Conservation (phyloP, 345 rosid species). For the Corymbia maculata region DNA sequence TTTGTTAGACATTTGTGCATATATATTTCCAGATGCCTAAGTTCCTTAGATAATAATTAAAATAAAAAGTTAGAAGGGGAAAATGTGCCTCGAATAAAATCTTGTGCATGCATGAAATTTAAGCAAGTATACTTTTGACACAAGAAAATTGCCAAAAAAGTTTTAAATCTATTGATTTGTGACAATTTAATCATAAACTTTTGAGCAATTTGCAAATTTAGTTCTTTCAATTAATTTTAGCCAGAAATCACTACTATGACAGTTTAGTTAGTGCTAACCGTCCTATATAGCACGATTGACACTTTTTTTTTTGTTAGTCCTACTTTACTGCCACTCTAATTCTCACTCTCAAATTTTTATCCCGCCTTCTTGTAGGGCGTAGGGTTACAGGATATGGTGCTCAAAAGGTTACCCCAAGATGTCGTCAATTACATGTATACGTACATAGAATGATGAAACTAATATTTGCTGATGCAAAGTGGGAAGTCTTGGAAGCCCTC, state of each 20-base stretch:
- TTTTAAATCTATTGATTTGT: accelerated
- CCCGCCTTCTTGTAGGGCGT: too few species aligned
- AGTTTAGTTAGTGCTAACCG: neutral
- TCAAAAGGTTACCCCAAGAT: neutral
- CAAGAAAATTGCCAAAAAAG: too few species aligned
- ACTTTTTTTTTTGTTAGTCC: neutral
- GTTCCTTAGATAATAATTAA: neutral
- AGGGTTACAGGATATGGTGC: neutral
- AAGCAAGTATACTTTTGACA: neutral
- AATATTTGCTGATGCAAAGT: too few species aligned
- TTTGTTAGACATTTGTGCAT: neutral
- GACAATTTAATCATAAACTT: accelerated
- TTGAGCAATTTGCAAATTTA: too few species aligned
- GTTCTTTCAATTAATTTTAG: accelerated
- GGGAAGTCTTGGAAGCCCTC: neutral
- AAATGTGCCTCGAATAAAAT: neutral
- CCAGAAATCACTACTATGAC: accelerated
- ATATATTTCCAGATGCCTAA: neutral
- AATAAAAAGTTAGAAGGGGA: neutral
- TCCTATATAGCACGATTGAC: neutral
- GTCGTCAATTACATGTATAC: neutral
- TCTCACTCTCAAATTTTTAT: too few species aligned
- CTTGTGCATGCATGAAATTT: neutral
- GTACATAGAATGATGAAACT: too few species aligned
- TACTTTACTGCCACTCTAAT: too few species aligned